Base-by-base conservation (phyloP, 2,329 filamentous ascomycete genomes). In the Orbilia blumenaviensis region DNA sequence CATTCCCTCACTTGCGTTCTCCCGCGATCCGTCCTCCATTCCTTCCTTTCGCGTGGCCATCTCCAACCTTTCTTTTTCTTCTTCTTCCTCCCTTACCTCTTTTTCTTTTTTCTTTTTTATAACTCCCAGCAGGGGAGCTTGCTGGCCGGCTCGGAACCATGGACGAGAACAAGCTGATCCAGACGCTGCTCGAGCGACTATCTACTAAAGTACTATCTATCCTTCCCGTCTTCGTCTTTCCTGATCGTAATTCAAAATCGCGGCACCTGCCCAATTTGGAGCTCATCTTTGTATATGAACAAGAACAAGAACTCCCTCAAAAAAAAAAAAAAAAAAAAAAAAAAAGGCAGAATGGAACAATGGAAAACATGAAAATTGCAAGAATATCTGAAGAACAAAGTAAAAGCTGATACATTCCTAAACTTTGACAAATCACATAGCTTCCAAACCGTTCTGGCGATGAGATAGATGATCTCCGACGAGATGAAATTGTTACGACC, bases 101-200 rank as follows among this genome's bases (percentile, higher is more conserved):
- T 58, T 41, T 23, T 38, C 36, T 14, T 12, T 46, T 21, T 21
- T 44, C 6, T 21, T 61, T 44, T 27, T 44, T 44, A 42, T 18
- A 29, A 21, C 48, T 16, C 66, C 66, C 32, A 54, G 56, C 46
- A 42, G 54, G 72, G 64, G 58, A 56, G 52, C 52, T n/a, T 56
- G 52, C 52, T 64, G 58, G 48, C 48, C 32, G 46, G 25, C 44
- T 41, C n/a, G 18, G 36, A 16, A 38, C 29, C 12, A 81, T 81
- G 80, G 79, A 80, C 72, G 80, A 81, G 69, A 79, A 73, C 69
- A 81, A 79, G 73, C 75, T 81, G 56, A 79, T 81, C 66, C 78
- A 80, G 74, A 81, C 80, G 66, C 76, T 81, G 62, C 75, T 81
- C 56, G 80, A 80, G 78, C 78, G 80, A 38, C 68, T 81, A 23